phyloP scores from a whole-genome alignment of 306 rosid species.

The barrel medic (Medicago truncatula) region DNA sequence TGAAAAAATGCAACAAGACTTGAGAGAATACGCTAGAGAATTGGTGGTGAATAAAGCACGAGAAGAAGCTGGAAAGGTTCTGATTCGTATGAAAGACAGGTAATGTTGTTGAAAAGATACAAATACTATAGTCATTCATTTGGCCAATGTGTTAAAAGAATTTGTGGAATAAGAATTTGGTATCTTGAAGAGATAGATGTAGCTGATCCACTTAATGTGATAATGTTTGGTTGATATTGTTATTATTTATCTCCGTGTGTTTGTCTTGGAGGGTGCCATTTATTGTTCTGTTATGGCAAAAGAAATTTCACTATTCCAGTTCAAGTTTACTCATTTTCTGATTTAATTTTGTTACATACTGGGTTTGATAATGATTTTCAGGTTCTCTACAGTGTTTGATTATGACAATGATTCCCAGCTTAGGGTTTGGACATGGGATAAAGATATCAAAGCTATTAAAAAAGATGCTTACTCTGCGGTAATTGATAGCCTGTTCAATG shows the following conservation, averaged over 20 bases:
- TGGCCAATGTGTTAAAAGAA: conserved; percentile 1
- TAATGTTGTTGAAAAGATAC: conserved; percentile 38
- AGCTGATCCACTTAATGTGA: conserved; percentile 3
- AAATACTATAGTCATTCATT: background rate
- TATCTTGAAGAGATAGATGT: background rate
- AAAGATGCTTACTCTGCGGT: conserved; percentile 78
- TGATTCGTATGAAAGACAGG: conserved; percentile 93
- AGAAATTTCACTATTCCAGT: conserved; percentile 14
- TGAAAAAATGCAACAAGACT: conserved; percentile 55
- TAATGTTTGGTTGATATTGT: background rate
- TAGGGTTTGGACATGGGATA: conserved; percentile 88
- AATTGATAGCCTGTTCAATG: conserved; percentile 38
- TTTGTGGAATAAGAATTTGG: conserved; percentile 6
- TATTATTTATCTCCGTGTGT: conserved; percentile 22
- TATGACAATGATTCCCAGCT: conserved; percentile 87
- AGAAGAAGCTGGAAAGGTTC: conserved; percentile 80
- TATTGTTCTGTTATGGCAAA: conserved; percentile 26
- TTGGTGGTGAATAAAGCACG: conserved; percentile 79
- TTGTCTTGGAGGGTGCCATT: conserved; percentile 19
- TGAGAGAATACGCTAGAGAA: conserved; percentile 70
- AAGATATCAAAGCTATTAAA: conserved; percentile 80
- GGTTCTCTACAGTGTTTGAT: conserved; percentile 83
- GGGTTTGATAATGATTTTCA: conserved; percentile 45
- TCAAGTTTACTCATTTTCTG: conserved; percentile 18
- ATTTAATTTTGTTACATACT: conserved; percentile 41